Evolutionary conservation across 345 rosid genomes (phyloP).

Genomic region (Gossypium australe): DNA sequence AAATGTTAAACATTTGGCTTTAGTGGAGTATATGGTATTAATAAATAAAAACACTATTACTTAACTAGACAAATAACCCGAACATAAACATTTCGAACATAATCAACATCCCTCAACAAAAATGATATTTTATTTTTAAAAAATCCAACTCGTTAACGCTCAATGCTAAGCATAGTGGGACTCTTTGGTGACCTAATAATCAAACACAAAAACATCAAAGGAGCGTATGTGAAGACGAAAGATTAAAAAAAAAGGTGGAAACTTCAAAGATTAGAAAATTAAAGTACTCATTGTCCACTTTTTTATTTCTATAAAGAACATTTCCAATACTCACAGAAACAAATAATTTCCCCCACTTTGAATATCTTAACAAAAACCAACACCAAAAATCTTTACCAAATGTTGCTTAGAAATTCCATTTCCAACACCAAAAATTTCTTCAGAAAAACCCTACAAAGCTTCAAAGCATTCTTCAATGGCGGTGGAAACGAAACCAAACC

Average conservation of each 20-base stretch:
- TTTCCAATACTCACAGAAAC: neutral
- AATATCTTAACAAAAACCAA: neutral
- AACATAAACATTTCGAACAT: too few relatives aligned
- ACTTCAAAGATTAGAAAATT: neutral
- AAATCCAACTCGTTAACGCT: too few relatives aligned
- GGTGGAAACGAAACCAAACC: neutral
- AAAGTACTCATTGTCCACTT: neutral
- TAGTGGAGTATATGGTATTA: too few relatives aligned
- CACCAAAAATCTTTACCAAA: conserved; percentile 6
- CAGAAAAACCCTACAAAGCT: conserved; percentile 39
- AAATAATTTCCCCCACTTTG: neutral
- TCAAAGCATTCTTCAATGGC: conserved; percentile 55
- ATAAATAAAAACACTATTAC: too few relatives aligned
- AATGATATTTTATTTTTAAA: too few relatives aligned
- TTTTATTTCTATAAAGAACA: neutral
- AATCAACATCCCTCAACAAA: too few relatives aligned
- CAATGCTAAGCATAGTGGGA: neutral
- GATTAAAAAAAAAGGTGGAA: neutral
- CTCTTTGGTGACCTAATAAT: neutral
- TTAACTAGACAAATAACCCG: too few relatives aligned
- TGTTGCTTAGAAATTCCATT: conserved; percentile 58
- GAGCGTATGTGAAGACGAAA: conserved; percentile 13
- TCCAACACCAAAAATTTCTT: conserved; percentile 58
- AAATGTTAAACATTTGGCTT: too few relatives aligned
- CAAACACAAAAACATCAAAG: neutral